Evolutionary conservation across 176 grass and related monocot genomes (phyloP), one percentile per base, ranked within the genome.

Genomic region (Canna indica): DNA sequence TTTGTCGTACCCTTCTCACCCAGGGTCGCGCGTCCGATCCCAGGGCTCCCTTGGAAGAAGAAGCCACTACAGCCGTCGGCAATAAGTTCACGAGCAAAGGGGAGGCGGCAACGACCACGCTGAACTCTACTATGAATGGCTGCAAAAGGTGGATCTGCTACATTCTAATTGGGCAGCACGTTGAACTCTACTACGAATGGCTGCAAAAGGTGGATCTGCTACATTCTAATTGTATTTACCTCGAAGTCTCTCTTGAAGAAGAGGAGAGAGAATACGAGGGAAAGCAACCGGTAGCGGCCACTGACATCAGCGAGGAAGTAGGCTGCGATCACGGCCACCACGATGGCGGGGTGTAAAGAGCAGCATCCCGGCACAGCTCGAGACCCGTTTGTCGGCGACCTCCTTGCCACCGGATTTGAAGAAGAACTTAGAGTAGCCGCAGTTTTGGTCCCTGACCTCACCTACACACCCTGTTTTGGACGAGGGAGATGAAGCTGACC

Each of bases 171-270:
- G n/a, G n/a, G n/a, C n/a, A n/a, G n/a, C n/a, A n/a, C n/a, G n/a
- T n/a, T n/a, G n/a, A n/a, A n/a, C n/a, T n/a, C n/a, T n/a, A n/a
- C n/a, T n/a, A n/a, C n/a, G n/a, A n/a, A n/a, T n/a, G n/a, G n/a
- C n/a, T n/a, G n/a, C n/a, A n/a, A n/a, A n/a, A n/a, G n/a, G n/a
- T n/a, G n/a, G n/a, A n/a, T n/a, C n/a, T n/a, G n/a, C n/a, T n/a
- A n/a, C n/a, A n/a, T n/a, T n/a, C n/a, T n/a, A n/a, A n/a, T n/a
- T n/a, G n/a, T n/a, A n/a, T n/a, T n/a, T 68, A 94, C 91, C 91
- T 95, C 87, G 5, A 95, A 68, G 0, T 83, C 72, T 14, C 91
- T 86, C 36, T 95, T 91, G 74, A 95, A 77, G 75, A 96, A 91
- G 36, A 88, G 85, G 2, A 72, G 38, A 68, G 72, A 60, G 45